A percentile compares a stretch with the other conserved stretches of the same genome.
These are phyloP conservation scores for Athelia psychrophila DNA, from an alignment of 1,284 basidiomycete species.

Conservation along the genomic window DNA sequence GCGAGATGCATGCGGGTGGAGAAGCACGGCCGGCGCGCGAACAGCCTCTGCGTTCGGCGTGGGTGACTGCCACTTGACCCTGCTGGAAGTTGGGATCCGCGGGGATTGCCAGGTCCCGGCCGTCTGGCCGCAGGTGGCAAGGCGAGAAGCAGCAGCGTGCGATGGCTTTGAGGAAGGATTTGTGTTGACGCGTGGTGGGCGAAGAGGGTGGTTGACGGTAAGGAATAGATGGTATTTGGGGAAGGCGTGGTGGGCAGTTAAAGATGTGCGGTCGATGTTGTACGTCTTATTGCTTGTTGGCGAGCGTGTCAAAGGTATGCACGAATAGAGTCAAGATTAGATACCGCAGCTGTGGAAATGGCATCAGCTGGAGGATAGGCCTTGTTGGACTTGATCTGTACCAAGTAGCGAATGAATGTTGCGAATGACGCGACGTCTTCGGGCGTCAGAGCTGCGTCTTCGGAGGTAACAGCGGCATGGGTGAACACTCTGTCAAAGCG, in stretches of 20 bases:
- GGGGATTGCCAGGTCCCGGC: constrained; percentile 99
- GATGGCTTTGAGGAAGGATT: constrained; percentile 98
- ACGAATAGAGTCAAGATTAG: no score
- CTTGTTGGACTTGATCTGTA: constrained; percentile 87
- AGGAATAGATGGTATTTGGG: constrained; percentile 44
- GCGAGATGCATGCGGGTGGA: no score
- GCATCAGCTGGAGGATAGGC: constrained; percentile 51
- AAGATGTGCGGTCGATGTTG: no score
- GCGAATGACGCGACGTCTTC: constrained; percentile 48
- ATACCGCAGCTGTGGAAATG: no score
- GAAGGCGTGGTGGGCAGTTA: constrained; percentile 53
- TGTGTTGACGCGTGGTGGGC: constrained; percentile 90
- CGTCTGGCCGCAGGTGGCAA: constrained; percentile 98
- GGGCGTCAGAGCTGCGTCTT: constrained; percentile 38
- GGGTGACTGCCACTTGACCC: constrained; percentile 97
- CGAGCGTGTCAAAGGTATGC: no score
- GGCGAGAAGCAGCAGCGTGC: constrained; percentile 94
- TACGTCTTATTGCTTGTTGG: no score
- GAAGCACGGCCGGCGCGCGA: no score
- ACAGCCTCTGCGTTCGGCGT: no score
- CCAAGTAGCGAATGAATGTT: constrained; percentile 86
- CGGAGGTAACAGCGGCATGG: constrained; percentile 62
- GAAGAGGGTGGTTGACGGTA: constrained; percentile 82
- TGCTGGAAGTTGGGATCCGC: no score
- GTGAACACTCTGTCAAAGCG: constrained; percentile 85